phyloP scores from a whole-genome alignment of 768 basidiomycete species.

The Galerina marginata region DNA sequence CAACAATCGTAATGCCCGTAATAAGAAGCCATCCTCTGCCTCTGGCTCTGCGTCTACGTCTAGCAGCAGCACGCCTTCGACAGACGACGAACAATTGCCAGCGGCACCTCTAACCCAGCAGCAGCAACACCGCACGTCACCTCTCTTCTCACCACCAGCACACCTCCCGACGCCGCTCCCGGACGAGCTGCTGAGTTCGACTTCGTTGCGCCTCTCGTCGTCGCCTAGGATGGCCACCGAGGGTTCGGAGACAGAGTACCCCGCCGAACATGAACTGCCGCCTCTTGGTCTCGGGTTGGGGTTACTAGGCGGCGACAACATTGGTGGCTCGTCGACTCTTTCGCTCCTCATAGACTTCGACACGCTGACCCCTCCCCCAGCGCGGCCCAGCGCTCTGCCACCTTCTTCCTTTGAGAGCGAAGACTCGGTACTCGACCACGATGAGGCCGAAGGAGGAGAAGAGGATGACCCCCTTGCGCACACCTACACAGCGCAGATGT shows the following conservation, averaged over 20 bases:
- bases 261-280: too few relatives aligned
- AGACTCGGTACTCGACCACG: neutral
- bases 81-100: neutral
- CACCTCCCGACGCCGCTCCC: constrained; percentile 36
- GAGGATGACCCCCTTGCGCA: neutral
- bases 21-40: constrained; percentile 1
- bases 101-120: neutral
- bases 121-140: neutral
- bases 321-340: too few relatives aligned
- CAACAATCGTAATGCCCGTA: constrained; percentile 5
- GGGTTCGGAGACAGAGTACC: too few relatives aligned
- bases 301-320: too few relatives aligned
- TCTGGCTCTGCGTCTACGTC: neutral
- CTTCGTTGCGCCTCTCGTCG: neutral
- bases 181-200: constrained; percentile 15
- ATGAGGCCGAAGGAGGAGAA: constrained; percentile 1
- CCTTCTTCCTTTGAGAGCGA: neutral
- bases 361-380: constrained; percentile 7
- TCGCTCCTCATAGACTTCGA: constrained; percentile 27
- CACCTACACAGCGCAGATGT: neutral
- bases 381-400: neutral
- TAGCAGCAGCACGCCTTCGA: too few relatives aligned
- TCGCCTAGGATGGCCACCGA: too few relatives aligned
- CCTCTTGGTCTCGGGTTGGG: too few relatives aligned
- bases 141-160: constrained; percentile 24